Percentiles rank a stretch among this genome's conserved stretches.
phyloP scores from a whole-genome alignment of 1,139 yeast genomes.

The Geotrichum cucujoidarum region DNA sequence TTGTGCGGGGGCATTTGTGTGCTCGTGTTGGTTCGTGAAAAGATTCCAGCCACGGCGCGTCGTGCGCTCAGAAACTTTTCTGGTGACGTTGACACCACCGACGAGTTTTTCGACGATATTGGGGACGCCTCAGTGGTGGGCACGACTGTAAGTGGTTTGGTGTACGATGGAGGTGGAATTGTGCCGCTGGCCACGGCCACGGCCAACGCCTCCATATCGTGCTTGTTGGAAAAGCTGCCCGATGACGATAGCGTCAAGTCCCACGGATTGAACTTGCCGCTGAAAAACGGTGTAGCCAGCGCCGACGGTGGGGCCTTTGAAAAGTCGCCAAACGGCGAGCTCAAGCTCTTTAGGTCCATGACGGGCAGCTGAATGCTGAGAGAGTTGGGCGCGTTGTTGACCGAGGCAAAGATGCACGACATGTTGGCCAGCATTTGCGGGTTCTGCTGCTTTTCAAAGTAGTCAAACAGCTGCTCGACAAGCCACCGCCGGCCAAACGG shows the following conservation, averaged over 20 bases:
- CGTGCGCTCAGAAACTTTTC: conserved; percentile 26
- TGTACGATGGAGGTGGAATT: neutral
- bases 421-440: conserved; percentile 89
- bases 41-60: conserved; percentile 33
- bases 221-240: conserved; percentile 9
- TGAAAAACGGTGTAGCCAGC: conserved; percentile 12
- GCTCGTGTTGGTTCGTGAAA: conserved; percentile 16
- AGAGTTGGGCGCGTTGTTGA: conserved; percentile 5
- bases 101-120: conserved; percentile 13
- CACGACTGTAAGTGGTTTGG: neutral
- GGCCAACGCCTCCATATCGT: conserved; percentile 9
- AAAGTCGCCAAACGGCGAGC: conserved; percentile 6
- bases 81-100: conserved; percentile 23
- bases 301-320: conserved; percentile 7
- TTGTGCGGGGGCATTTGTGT: conserved; percentile 12
- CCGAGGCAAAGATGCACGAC: conserved; percentile 53
- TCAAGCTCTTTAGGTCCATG: neutral
- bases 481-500: conserved; percentile 78
- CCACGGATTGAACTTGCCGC: conserved; percentile 16
- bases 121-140: conserved; percentile 11
- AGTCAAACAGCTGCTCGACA: conserved; percentile 55
- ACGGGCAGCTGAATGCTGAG: conserved; percentile 4
- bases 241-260: conserved; percentile 15
- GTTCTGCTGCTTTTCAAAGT: conserved; percentile 62
- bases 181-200: conserved; percentile 5